Evolutionary conservation across 768 basidiomycete species (phyloP), one percentile per base, ranked within the genome.

Genomic region (Saitozyma podzolica): DNA sequence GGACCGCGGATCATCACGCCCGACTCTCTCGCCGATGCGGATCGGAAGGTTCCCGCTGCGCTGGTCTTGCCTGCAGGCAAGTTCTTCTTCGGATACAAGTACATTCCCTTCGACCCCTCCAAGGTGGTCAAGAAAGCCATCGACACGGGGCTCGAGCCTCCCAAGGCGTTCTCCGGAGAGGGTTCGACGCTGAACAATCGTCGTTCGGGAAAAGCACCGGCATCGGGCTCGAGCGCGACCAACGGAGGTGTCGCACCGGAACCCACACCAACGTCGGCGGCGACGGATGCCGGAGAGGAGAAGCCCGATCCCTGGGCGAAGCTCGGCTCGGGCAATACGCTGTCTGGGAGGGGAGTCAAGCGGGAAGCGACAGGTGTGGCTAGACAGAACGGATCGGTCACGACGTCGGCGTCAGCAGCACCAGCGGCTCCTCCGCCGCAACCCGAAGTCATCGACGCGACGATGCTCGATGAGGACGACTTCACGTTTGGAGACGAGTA

Each of bases 81-180:
- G 68, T 83, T 99, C 17, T 99, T 99, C 83, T 98, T 99, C 74
- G 96, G 96, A 9, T 99, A 89, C 82, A 89, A 90, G 63, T 85
- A 90, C 60, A 82, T 85, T 1, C 83, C 89, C 0, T 81, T 75
- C 39, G 80, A 81, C 42, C 71, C 80, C 29, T 54, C 67, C 61
- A 66, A 75, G 64, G 65, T 56, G n/a, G 51, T 70, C 40, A 79
- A 79, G 60, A 47, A 47, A 6, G 63, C 65, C 47, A 58, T 54
- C 9, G 76, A 71, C 17, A 69, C 65, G 0, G 62, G 61, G 29
- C 51, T 59, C 17, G 43, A 9, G 50, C 43, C 45, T 8, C 61
- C 58, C 51, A 60, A 50, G 41, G 47, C 64, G 6, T 66, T 68
- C 50, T 58, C 45, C 8, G 65, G 64, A 11, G 48, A 40, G 43